Percentiles rank a stretch among this genome's conserved stretches.
These are phyloP conservation scores for Paxillus ammoniavirescens DNA, from an alignment of 768 basidiomycete species.

Conservation along the genomic window DNA sequence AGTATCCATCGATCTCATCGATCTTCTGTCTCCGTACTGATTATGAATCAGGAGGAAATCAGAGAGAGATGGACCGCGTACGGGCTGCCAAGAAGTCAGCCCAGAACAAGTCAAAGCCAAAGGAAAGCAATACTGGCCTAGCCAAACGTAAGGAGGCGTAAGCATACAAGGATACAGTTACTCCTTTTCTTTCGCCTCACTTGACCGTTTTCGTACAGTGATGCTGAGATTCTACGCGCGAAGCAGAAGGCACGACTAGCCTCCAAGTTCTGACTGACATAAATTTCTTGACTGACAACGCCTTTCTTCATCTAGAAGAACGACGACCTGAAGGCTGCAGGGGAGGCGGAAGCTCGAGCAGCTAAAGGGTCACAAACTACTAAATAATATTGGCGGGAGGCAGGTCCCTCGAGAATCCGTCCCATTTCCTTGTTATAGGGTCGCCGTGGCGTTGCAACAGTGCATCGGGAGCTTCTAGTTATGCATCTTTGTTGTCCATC, in stretches of 20 bases:
- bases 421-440: conserved; percentile 1
- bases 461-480: conserved; percentile 11
- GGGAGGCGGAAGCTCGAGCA: conserved; percentile 18
- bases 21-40: conserved; percentile 2
- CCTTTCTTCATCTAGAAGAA: conserved; percentile 43
- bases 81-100: conserved; percentile 73
- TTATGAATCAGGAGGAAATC: conserved; percentile 68
- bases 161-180: conserved; percentile 32
- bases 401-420: conserved; percentile 17
- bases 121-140: conserved; percentile 63
- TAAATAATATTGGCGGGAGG: conserved; percentile 37
- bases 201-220: conserved; percentile 43
- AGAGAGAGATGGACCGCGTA: conserved; percentile 71
- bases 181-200: conserved; percentile 20
- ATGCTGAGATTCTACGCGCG: conserved; percentile 70
- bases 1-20: conserved; percentile 25
- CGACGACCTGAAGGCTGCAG: conserved; percentile 46
- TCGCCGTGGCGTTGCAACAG: neutral
- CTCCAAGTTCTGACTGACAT: conserved; percentile 5
- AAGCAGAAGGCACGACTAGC: conserved; percentile 68
- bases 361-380: conserved; percentile 6
- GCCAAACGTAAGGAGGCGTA: conserved; percentile 76
- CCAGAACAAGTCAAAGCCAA: conserved; percentile 54
- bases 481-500: conserved; percentile 11
- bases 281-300: conserved; percentile 6